Percentiles rank a stretch among this genome's conserved stretches.
Evolutionary conservation across 169 alveolate genomes (phyloP).

Genomic region (Eimeria zaria): DNA sequence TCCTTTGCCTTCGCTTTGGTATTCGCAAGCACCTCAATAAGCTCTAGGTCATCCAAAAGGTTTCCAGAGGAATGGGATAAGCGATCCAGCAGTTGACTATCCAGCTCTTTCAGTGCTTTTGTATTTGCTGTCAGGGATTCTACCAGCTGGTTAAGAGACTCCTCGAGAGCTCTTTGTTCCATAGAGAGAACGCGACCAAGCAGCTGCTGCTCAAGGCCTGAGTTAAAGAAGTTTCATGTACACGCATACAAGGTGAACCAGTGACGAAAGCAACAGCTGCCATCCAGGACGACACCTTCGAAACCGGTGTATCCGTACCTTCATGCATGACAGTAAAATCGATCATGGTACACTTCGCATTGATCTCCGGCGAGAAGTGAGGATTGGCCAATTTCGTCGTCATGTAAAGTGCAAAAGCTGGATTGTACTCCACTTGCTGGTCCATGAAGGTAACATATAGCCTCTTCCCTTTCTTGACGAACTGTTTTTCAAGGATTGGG

Average conservation of each 20-base stretch:
- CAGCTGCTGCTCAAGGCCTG: constrained; percentile 98
- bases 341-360: constrained; percentile 98
- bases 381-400: constrained; percentile 98
- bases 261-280: background rate
- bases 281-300: background rate
- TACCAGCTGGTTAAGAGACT: constrained; percentile 88
- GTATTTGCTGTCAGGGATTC: constrained; percentile 94
- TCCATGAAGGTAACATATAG: constrained; percentile 93
- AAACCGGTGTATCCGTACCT: constrained; percentile 74
- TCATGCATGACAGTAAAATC: constrained; percentile 98
- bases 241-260: constrained; percentile 88
- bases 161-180: constrained; percentile 97
- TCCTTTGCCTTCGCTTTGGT: constrained; percentile 97
- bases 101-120: constrained; percentile 94
- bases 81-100: constrained; percentile 96
- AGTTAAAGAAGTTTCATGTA: background rate
- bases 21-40: constrained; percentile 96
- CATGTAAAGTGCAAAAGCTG: constrained; percentile 93
- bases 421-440: constrained; percentile 91
- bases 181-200: constrained; percentile 97
- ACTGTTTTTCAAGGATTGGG: constrained; percentile 97
- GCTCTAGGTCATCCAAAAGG: constrained; percentile 97
- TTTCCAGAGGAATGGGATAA: constrained; percentile 97
- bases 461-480: constrained; percentile 94
- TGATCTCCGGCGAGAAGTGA: constrained; percentile 98